Conservation (phyloP, 2,329 filamentous ascomycete genomes). For the Chaetomiaceae sp. region DNA sequence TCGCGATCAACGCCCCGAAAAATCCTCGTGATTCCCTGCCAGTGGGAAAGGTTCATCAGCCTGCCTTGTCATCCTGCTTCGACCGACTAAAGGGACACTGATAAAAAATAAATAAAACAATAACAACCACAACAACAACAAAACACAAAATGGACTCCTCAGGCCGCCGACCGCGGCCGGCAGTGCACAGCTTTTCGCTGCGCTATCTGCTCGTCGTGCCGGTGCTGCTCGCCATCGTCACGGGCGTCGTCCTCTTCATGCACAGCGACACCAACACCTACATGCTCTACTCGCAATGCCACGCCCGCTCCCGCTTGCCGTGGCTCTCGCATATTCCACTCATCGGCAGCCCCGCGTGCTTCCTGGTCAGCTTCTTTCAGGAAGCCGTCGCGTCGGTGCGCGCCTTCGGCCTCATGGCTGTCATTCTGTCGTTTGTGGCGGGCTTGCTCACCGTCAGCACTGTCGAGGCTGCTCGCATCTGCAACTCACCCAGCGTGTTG, state of each 20-base stretch:
- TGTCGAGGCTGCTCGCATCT: constrained; percentile 46
- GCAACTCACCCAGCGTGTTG: constrained; percentile 32
- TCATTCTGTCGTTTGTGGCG: constrained; percentile 42
- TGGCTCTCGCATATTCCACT: constrained; percentile 42
- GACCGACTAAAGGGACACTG: too few species aligned
- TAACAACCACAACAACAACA: background rate
- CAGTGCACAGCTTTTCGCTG: constrained; percentile 50
- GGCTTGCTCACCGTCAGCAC: constrained; percentile 46
- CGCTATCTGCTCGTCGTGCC: constrained; percentile 50
- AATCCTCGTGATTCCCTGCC: too few species aligned
- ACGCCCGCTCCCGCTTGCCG: constrained; percentile 44
- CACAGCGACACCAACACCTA: constrained; percentile 49
- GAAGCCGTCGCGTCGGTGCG: constrained; percentile 39
- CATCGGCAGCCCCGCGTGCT: constrained; percentile 45
- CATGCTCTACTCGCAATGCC: constrained; percentile 51
- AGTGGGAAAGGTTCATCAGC: background rate
- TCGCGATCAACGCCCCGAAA: background rate
- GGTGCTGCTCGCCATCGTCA: constrained; percentile 43
- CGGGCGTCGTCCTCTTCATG: constrained; percentile 39
- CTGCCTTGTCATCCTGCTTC: background rate
- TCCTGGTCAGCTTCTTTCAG: constrained; percentile 48
- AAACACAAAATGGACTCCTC: constrained; percentile 17
- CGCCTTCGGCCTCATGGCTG: constrained; percentile 38
- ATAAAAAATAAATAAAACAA: background rate
- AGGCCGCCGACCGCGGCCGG: constrained; percentile 34